Evolutionary conservation across 441 rosid genomes (phyloP), one percentile per base, ranked within the genome.

Genomic region (Omphalea diandra): DNA sequence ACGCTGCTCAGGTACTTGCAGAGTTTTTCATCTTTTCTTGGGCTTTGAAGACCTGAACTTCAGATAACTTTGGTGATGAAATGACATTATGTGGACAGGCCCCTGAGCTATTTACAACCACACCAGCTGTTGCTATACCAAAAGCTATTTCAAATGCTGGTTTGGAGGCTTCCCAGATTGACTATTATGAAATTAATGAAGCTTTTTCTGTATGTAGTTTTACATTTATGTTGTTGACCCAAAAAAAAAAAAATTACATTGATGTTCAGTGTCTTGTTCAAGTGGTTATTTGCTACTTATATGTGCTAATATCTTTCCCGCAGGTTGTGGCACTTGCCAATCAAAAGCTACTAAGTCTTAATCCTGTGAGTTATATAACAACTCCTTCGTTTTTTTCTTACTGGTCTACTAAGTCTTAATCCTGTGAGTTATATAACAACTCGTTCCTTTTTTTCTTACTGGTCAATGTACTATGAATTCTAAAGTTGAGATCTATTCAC

Each of bases 281-380:
- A 47, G 49, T 49, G 40, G 57, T 43, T 67, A 43, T 47, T 53
- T 57, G 63, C 54, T 54, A 64, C 46, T 26, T 61, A 64, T 29
- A 14, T 58, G 11, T 56, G 55, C 47, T 63, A 26, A 70, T 52
- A 52, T 74, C 1, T 36, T 73, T 24, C 77, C 15, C 61, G 64
- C 85, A 95, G 99, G 99, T 89, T n/a, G 99, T 95, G 60, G 93
- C 97, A 60, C 98, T 92, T 67, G 93, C 97, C 62, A 95, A 95
- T 63, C 89, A 83, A 77, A 95, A 90, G 81, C 79, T 92, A 69
- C 93, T 95, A 14, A 87, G 82, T 63, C 85, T 95, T 71, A 77
- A 63, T 76, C 85, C 93, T n/a, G 98, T 95, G 68, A 83, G 94
- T 85, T 27, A 27, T 9, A 63, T 44, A 11, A 58, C n/a, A 44